Percentiles rank a stretch among this genome's conserved stretches.
Evolutionary conservation across 805 yeast genomes (phyloP).

Genomic region (Saccharomycopsis fodiens): DNA sequence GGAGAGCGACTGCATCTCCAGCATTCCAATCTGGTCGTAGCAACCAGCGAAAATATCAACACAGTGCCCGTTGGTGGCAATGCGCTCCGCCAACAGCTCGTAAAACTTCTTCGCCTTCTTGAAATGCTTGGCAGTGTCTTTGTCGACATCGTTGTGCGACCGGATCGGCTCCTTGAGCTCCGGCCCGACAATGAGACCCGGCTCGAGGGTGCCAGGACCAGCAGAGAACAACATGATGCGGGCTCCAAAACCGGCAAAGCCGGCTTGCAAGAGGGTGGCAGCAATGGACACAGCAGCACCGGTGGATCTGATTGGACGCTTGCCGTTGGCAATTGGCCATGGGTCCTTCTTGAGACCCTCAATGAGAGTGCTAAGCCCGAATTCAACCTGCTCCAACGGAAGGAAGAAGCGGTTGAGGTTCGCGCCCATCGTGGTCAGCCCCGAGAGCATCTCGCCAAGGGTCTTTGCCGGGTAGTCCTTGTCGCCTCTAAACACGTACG

Average conservation of each 20-base stretch:
- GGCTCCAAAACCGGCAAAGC: slow-evolving; percentile 81
- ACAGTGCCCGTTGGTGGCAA: slow-evolving; percentile 66
- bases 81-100: slow-evolving; percentile 63
- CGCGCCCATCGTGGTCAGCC: slow-evolving; percentile 31
- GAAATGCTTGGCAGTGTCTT: slow-evolving; percentile 81
- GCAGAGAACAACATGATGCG: slow-evolving; percentile 86
- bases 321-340: slow-evolving; percentile 82
- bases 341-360: slow-evolving; percentile 74
- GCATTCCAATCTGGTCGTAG: slow-evolving; percentile 92
- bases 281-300: slow-evolving; percentile 91
- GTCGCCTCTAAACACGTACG: slow-evolving; percentile 82
- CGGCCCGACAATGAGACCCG: slow-evolving; percentile 88
- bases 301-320: slow-evolving; percentile 83
- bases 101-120: slow-evolving; percentile 80
- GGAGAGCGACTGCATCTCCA: slow-evolving; percentile 83
- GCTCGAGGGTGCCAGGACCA: slow-evolving; percentile 92
- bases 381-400: slow-evolving; percentile 73
- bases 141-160: slow-evolving; percentile 94
- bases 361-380: slow-evolving; percentile 69
- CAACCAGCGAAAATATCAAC: slow-evolving; percentile 92
- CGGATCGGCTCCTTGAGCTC: slow-evolving; percentile 93
- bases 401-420: slow-evolving; percentile 55
- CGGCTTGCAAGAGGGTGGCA: slow-evolving; percentile 67
- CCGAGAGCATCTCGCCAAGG: slow-evolving; percentile 54
- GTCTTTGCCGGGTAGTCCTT: slow-evolving; percentile 61